These are phyloP conservation scores for Zygoascus sp. DNA, from an alignment of 1,139 yeast species.

Conservation along the genomic window DNA sequence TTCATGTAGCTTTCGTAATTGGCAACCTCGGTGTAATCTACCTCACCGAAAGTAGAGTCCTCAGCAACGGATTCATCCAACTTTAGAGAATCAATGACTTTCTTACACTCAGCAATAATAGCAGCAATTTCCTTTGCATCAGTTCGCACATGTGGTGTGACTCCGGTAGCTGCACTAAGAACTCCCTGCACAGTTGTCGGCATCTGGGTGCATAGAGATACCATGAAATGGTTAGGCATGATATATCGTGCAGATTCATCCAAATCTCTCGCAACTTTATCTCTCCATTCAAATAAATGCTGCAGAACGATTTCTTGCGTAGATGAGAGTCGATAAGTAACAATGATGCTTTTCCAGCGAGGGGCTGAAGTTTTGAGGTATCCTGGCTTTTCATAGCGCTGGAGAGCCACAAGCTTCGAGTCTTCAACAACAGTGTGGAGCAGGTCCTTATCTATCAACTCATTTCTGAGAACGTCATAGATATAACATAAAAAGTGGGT, in stretches of 20 bases:
- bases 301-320: constrained; percentile 55
- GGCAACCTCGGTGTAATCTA: constrained; percentile 6
- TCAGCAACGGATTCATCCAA: neutral
- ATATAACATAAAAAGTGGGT: constrained; percentile 85
- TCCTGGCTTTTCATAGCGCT: constrained; percentile 62
- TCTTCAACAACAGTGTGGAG: constrained; percentile 63
- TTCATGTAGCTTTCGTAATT: constrained; percentile 24
- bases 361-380: constrained; percentile 27
- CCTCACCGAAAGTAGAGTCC: constrained; percentile 3
- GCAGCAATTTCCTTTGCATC: constrained; percentile 55
- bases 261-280: constrained; percentile 58
- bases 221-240: constrained; percentile 77
- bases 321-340: constrained; percentile 60
- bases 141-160: constrained; percentile 54
- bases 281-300: constrained; percentile 79
- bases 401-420: constrained; percentile 74
- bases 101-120: constrained; percentile 37
- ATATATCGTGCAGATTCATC: constrained; percentile 85
- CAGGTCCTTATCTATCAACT: constrained; percentile 49
- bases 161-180: constrained; percentile 46
- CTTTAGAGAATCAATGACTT: neutral
- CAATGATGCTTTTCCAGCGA: constrained; percentile 41
- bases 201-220: constrained; percentile 51
- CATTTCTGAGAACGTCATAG: constrained; percentile 68
- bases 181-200: constrained; percentile 62